Percentiles rank a stretch among this genome's conserved stretches.
Conservation (phyloP, 2,329 filamentous ascomycete genomes). For the Metarhizium sp. region DNA sequence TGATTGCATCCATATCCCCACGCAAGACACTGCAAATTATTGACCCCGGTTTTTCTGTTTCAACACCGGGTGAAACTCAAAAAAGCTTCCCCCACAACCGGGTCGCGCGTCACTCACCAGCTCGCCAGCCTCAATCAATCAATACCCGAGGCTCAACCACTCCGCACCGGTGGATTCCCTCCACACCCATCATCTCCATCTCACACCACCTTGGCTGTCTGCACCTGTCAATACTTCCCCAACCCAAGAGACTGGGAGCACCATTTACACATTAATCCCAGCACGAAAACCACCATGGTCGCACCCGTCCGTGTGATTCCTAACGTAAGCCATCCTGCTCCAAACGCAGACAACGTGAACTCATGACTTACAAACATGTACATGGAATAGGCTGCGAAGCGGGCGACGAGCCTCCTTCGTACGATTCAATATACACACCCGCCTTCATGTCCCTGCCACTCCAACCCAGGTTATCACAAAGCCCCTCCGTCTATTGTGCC, state of each 20-base stretch:
- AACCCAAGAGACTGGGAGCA: not conserved
- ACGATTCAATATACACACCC: conserved; percentile 89
- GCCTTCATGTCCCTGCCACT: conserved; percentile 84
- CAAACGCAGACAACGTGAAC: not conserved
- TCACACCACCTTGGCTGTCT: not conserved
- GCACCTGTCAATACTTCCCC: not conserved
- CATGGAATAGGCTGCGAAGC: conserved; percentile 41
- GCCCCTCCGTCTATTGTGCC: conserved; percentile 46
- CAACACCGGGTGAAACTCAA: no score
- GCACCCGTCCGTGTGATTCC: conserved; percentile 22
- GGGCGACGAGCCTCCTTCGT: conserved; percentile 65
- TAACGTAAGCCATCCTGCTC: conserved; percentile 18
- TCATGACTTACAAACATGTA: not conserved
- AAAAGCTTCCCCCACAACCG: no score
- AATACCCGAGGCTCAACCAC: no score
- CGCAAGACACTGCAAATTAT: no score
- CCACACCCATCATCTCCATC: not conserved
- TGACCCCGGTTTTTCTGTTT: no score
- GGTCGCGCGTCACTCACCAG: not conserved
- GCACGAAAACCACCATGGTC: conserved; percentile 13
- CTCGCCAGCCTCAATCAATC: no score
- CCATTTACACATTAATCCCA: not conserved
- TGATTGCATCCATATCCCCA: no score
- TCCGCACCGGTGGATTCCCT: no score
- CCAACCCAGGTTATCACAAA: conserved; percentile 75